Evolutionary conservation across 352 stramenopile species (phyloP).

Genomic region (Pythium vanterpoolii): DNA sequence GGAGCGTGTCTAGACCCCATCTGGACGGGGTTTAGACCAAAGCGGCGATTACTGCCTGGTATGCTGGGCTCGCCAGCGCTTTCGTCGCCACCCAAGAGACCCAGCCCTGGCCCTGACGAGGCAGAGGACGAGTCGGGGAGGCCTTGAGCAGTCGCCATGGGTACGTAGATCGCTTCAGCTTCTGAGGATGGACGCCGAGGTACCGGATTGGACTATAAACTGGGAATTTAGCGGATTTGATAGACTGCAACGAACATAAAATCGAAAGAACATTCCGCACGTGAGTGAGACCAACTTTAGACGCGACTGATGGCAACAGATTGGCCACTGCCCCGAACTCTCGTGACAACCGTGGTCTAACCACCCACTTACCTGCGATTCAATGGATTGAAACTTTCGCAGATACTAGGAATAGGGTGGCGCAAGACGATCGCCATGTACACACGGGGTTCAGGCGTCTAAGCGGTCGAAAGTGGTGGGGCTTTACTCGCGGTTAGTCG

Average conservation of each 20-base stretch:
- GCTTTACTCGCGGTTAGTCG: too few species aligned
- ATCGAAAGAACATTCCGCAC: background rate
- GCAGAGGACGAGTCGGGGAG: background rate
- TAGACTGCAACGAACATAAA: background rate
- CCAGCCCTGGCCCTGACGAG: background rate
- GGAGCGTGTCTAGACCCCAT: background rate
- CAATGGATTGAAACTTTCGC: conserved; percentile 5
- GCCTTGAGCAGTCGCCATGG: background rate
- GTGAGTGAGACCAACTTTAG: conserved; percentile 3
- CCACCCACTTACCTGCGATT: conserved; percentile 12
- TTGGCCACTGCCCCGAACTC: too few species aligned
- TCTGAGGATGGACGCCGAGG: background rate
- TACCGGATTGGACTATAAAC: conserved; percentile 9
- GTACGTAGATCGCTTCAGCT: conserved; percentile 5
- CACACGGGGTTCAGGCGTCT: background rate
- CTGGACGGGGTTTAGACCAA: background rate
- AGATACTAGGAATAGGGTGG: background rate
- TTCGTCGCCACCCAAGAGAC: background rate
- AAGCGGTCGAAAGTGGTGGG: conserved; percentile 1
- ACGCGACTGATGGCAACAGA: background rate
- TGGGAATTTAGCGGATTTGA: background rate
- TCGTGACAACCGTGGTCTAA: too few species aligned
- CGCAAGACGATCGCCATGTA: conserved; percentile 19
- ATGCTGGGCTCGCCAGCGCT: conserved; percentile 14
- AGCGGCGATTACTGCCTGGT: conserved; percentile 19